Percentiles rank a stretch among this genome's conserved stretches.
Conservation (phyloP, 2,329 filamentous ascomycete genomes). For the Pseudogymnoascus sp. region DNA sequence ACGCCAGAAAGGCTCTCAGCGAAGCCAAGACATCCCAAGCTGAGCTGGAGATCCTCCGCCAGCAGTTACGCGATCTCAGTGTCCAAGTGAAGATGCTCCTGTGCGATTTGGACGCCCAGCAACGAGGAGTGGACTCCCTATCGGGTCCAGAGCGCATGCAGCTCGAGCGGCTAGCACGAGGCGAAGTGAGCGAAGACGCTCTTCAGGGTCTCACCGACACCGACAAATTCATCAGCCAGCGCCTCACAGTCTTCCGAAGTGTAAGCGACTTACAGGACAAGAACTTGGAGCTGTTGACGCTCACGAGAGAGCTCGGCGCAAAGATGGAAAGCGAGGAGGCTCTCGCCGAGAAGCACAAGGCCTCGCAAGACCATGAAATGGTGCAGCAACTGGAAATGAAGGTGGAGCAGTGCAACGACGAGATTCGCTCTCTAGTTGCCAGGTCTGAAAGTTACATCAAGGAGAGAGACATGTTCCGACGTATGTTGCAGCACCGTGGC, state of each 20-base stretch:
- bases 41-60: constrained; percentile 72
- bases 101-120: constrained; percentile 74
- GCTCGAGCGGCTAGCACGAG: constrained; percentile 69
- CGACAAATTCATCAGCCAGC: constrained; percentile 80
- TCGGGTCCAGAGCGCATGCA: constrained; percentile 65
- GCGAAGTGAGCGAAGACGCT: constrained; percentile 64
- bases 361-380: constrained; percentile 60
- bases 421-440: constrained; percentile 71
- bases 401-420: constrained; percentile 73
- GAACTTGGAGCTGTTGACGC: constrained; percentile 75
- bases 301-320: constrained; percentile 77
- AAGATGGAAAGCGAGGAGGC: constrained; percentile 90
- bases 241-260: constrained; percentile 83
- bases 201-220: constrained; percentile 74
- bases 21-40: constrained; percentile 55
- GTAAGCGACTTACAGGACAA: constrained; percentile 78
- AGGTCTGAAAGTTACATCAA: constrained; percentile 90
- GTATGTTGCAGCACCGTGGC: constrained; percentile 75
- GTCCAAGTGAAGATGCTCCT: constrained; percentile 86
- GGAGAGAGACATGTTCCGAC: constrained; percentile 95
- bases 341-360: constrained; percentile 55
- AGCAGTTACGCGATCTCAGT: constrained; percentile 82
- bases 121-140: constrained; percentile 69
- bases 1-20: constrained; percentile 70
- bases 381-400: constrained; percentile 67